These are phyloP conservation scores for Wickerhamiella brachini DNA, from an alignment of 805 yeast genomes.

Conservation along the genomic window DNA sequence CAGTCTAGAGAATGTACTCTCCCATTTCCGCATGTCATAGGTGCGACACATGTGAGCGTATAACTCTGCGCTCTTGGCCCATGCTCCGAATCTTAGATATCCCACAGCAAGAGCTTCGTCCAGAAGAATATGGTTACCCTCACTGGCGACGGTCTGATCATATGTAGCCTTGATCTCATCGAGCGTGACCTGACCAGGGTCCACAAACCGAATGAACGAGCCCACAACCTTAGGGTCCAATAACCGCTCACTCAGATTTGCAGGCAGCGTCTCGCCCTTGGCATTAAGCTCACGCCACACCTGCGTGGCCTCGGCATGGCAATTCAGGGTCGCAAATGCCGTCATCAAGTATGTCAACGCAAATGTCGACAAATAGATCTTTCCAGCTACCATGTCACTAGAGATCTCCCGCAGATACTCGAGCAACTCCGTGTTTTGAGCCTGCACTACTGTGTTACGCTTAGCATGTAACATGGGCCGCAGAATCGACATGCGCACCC, in stretches of 20 bases:
- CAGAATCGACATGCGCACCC: constrained; percentile 12
- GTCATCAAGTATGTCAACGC: constrained; percentile 17
- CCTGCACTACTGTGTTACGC: constrained; percentile 9
- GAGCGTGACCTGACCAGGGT: constrained; percentile 13
- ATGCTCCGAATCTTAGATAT: constrained; percentile 12
- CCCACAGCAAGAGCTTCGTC: constrained; percentile 16
- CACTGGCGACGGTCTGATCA: constrained; percentile 9
- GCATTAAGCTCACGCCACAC: constrained; percentile 14
- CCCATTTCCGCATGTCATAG: constrained; percentile 9
- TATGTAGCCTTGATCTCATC: constrained; percentile 15
- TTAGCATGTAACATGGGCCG: constrained; percentile 14
- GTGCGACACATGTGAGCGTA: constrained; percentile 13
- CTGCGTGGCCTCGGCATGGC: constrained; percentile 10
- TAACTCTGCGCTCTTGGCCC: constrained; percentile 13
- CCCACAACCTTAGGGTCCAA: constrained; percentile 16
- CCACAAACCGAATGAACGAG: constrained; percentile 14
- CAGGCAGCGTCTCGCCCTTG: neutral
- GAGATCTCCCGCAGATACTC: constrained; percentile 15
- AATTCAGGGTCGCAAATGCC: constrained; percentile 14
- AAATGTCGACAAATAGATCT: constrained; percentile 13
- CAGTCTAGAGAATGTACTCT: constrained; percentile 11
- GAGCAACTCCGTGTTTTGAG: constrained; percentile 13
- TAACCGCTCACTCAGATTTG: constrained; percentile 7
- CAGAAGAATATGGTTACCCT: constrained; percentile 14
- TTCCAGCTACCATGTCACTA: constrained; percentile 12